Evolutionary conservation across 352 stramenopile species (phyloP).

Genomic region (Pythium apleroticum): DNA sequence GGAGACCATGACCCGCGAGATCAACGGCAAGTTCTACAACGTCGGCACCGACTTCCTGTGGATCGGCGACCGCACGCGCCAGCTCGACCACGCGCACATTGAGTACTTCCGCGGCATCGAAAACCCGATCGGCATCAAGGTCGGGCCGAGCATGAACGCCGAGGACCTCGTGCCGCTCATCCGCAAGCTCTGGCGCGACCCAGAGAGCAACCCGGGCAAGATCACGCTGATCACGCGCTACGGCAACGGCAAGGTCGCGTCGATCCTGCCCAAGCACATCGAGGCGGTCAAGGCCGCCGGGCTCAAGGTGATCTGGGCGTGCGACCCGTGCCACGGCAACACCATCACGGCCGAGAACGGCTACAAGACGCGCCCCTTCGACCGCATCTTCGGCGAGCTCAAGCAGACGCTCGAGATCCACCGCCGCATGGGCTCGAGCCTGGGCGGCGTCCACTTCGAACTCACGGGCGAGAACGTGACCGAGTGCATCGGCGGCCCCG

Average conservation of each 20-base stretch:
- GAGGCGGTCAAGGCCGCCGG: conserved; percentile 94
- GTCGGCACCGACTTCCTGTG: conserved; percentile 98
- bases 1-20: conserved; percentile 95
- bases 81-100: conserved; percentile 97
- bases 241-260: conserved; percentile 91
- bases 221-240: conserved; percentile 99
- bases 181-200: conserved; percentile 94
- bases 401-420: conserved; percentile 98
- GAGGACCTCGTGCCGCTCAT: conserved; percentile 96
- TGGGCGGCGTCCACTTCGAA: conserved; percentile 96
- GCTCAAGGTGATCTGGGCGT: conserved; percentile 96
- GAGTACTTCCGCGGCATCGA: conserved; percentile 98
- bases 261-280: conserved; percentile 96
- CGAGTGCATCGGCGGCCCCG: conserved; percentile 97
- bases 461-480: conserved; percentile 99
- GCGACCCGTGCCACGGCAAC: conserved; percentile 96
- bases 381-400: conserved; percentile 96
- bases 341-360: conserved; percentile 95
- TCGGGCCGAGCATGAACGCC: conserved; percentile 94
- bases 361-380: conserved; percentile 98
- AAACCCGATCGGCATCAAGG: conserved; percentile 99
- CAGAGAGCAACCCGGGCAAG: conserved; percentile 91
- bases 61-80: conserved; percentile 97
- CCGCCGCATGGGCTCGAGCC: conserved; percentile 90
- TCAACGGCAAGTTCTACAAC: conserved; percentile 97